A percentile compares a stretch with the other conserved stretches of the same genome.
Conservation (phyloP, 2,329 filamentous ascomycete species). For the Aureobasidium sp. region DNA sequence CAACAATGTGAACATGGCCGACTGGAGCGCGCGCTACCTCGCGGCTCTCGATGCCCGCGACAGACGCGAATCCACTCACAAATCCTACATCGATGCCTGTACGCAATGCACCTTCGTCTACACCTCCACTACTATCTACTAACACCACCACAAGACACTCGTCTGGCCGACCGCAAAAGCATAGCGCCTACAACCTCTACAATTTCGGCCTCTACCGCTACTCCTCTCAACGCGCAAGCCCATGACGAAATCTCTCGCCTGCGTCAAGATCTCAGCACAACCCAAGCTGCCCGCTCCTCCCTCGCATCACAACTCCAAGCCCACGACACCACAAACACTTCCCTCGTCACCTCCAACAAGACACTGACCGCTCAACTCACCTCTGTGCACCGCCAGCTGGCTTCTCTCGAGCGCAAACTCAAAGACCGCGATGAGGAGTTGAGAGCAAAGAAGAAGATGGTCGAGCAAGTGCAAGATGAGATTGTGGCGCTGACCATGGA, state of each 20-base stretch:
- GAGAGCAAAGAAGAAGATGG: constrained; percentile 69
- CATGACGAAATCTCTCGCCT: constrained; percentile 25
- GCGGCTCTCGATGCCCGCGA: constrained; percentile 64
- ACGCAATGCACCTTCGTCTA: constrained; percentile 25
- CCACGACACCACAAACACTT: constrained; percentile 14
- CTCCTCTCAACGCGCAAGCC: constrained; percentile 5
- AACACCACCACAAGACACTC: constrained; percentile 31
- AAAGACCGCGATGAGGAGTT: constrained; percentile 81
- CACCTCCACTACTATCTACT: background rate
- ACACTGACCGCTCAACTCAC: constrained; percentile 63
- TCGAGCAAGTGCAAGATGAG: constrained; percentile 88
- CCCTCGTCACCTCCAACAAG: constrained; percentile 60
- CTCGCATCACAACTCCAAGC: constrained; percentile 40
- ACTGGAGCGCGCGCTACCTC: constrained; percentile 77
- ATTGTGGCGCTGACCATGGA: constrained; percentile 81
- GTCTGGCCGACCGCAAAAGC: constrained; percentile 37
- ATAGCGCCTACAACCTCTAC: constrained; percentile 22
- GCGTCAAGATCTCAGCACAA: constrained; percentile 48
- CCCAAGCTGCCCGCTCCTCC: constrained; percentile 15
- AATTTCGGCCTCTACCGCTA: constrained; percentile 15
- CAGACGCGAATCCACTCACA: constrained; percentile 56
- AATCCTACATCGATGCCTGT: constrained; percentile 74
- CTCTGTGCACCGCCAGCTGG: constrained; percentile 58
- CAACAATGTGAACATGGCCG: constrained; percentile 41
- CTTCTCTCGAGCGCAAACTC: constrained; percentile 55